Evolutionary conservation across 1,139 yeast genomes (phyloP), one percentile per base, ranked within the genome.

Genomic region (Zygotorulaspora mrakii): DNA sequence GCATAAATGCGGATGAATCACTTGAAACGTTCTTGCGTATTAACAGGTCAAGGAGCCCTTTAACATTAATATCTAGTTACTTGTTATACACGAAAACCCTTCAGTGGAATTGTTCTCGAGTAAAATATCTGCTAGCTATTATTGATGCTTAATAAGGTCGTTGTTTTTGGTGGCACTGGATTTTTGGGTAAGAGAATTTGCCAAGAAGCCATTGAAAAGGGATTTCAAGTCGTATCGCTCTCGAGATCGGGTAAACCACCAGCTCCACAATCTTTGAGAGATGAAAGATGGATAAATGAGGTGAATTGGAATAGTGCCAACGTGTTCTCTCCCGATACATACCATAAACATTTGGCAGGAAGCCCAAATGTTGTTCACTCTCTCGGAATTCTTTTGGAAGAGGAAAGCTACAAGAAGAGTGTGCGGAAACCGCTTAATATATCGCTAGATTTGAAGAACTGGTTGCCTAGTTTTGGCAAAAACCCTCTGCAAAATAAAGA

Each of bases 91-190:
- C n/a, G n/a, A n/a, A n/a, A n/a, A n/a, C n/a, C n/a, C n/a, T n/a
- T 24, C 27, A 24, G 27, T 24, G 5, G 27, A 24, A 24, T 6
- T 10, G 13, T 10, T 3, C 10, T 4, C 10, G n/a, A 23, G 3
- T 12, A n/a, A n/a, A n/a, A n/a, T n/a, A n/a, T n/a, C n/a, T n/a
- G n/a, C n/a, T n/a, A n/a, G n/a, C n/a, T n/a, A n/a, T 8, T 17
- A 13, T 23, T 29, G 17, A 43, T 45, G 49, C 34, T 30, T 9
- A 41, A 45, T 10, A 50, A 43, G 33, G 23, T 58, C 12, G 42
- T 85, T 6, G 85, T 87, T 0, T 77, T 88, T 52, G 96, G 96
- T 13, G 96, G 96, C 0, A 79, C 77, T 45, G 96, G 96, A 3
- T 85, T 85, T 57, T 64, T 88, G 13, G 81, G 81, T 46, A 74